Evolutionary conservation across 2,329 filamentous ascomycete species (phyloP).

Genomic region (Ploettnerulaceae sp.): DNA sequence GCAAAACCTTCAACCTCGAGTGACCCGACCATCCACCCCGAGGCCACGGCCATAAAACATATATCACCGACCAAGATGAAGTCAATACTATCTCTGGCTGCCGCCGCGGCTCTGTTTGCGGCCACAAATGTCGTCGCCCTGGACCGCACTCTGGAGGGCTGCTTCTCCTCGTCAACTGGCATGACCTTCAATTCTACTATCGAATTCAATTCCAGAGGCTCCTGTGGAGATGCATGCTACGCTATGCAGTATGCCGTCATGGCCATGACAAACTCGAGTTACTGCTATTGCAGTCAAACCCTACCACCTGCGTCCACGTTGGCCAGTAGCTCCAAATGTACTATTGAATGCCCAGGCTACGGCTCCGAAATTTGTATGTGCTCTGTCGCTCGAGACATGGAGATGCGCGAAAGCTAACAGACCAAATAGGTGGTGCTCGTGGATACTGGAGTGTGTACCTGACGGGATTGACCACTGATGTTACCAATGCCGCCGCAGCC

Average conservation of each 20-base stretch:
- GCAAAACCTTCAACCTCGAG: slow-evolving; percentile 8
- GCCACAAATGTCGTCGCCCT: slow-evolving; percentile 18
- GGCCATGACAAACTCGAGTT: slow-evolving; percentile 23
- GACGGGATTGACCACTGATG: slow-evolving; percentile 21
- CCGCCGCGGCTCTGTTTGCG: slow-evolving; percentile 19
- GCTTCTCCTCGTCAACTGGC: slow-evolving; percentile 26
- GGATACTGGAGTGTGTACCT: slow-evolving; percentile 28
- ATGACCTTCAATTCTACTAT: slow-evolving; percentile 26
- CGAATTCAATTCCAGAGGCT: slow-evolving; percentile 29
- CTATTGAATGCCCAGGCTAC: slow-evolving; percentile 29
- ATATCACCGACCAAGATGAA: slow-evolving; percentile 27
- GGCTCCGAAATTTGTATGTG: slow-evolving; percentile 28
- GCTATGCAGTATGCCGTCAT: slow-evolving; percentile 16
- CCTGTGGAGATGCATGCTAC: slow-evolving; percentile 19
- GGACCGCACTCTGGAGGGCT: slow-evolving; percentile 22
- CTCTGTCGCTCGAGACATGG: neutral
- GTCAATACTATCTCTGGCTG: slow-evolving; percentile 18
- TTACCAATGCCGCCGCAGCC: slow-evolving; percentile 15
- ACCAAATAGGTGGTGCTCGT: slow-evolving; percentile 27
- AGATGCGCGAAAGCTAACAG: slow-evolving; percentile 15
- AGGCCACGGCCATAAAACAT: slow-evolving; percentile 22
- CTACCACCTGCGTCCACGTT: slow-evolving; percentile 24
- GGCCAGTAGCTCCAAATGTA: slow-evolving; percentile 24
- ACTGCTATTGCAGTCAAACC: slow-evolving; percentile 32
- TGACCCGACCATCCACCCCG: slow-evolving; percentile 12